Evolutionary conservation across 2,329 filamentous ascomycete genomes (phyloP).

Genomic region (Sarocladiaceae sp.): DNA sequence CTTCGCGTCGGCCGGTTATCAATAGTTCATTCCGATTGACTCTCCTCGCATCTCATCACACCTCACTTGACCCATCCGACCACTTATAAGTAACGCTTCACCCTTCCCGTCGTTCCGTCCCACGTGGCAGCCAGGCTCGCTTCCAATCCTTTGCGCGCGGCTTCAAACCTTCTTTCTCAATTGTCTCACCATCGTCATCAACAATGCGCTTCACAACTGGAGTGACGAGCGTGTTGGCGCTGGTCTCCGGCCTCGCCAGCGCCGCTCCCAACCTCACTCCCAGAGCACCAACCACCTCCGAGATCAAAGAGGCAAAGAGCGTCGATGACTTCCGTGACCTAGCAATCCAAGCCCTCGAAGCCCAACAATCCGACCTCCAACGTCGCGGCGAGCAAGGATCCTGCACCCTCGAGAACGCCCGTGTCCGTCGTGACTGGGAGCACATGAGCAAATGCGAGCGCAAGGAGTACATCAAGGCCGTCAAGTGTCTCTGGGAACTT

Average conservation of each 20-base stretch:
- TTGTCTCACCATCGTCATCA: no score
- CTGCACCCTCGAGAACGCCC: slow-evolving; percentile 8
- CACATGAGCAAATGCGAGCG: slow-evolving; percentile 18
- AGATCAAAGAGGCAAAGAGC: not conserved
- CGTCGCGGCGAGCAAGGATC: not conserved
- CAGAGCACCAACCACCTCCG: not conserved
- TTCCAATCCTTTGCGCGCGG: not conserved
- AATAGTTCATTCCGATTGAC: no score
- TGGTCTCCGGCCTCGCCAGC: not conserved
- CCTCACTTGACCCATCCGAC: no score
- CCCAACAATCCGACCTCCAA: not conserved
- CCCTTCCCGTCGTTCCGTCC: not conserved
- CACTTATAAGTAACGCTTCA: no score
- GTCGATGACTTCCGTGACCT: slow-evolving; percentile 5
- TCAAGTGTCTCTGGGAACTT: slow-evolving; percentile 13
- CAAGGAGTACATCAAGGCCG: slow-evolving; percentile 15
- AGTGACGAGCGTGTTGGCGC: not conserved
- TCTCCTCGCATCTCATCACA: no score
- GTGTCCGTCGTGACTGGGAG: slow-evolving; percentile 11
- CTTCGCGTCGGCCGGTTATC: not conserved
- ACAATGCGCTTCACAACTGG: not conserved
- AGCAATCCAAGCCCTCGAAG: not conserved
- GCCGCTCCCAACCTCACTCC: not conserved
- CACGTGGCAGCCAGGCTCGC: not conserved
- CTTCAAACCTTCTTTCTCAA: not conserved